Evolutionary conservation across 2,329 filamentous ascomycete species (phyloP), one percentile per base, ranked within the genome.

Genomic region (Neofusicoccum laricinum): DNA sequence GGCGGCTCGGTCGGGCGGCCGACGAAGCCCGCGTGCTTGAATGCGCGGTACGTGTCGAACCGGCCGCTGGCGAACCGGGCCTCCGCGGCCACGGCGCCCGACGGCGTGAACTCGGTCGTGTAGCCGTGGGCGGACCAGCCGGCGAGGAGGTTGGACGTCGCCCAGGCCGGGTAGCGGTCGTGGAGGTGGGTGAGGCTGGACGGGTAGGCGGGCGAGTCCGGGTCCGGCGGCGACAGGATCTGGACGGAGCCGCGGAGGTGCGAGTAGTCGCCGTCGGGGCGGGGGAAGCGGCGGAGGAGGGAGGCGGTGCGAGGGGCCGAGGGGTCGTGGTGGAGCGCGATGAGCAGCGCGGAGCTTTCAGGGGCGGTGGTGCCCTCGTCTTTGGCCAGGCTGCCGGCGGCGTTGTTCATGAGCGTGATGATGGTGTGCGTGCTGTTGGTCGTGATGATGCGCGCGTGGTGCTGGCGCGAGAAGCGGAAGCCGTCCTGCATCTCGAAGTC

Each of bases 391-490:
- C 78, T 80, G 63, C 84, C 79, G 4, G 79, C 81, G 17, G 78
- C 79, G 71, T 87, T 86, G 68, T 85, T 82, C 66, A 81, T 86
- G 53, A 87, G 76, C 5, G 81, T 82, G 64, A 86, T 77, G 10
- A 81, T 70, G 10, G 84, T 84, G 61, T 83, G 78, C 1, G 80
- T 77, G 4, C 71, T 72, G 53, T 81, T 77, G 61, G 81, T 77
- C 10, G 75, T 75, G 19, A 83, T 21, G 32, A 65, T 55, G 30
- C 64, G 55, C 25, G 25, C 64, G 38, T 65, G 57, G 19, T 65
- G 64, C 30, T 65, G 64, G 3, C 55, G 46, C 4, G 64, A 61
- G 41, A 65, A 65, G 30, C 2, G 4, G 32, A 57, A 32, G 4
- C 5, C 36, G 36, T 63, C 48, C 6, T 25, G 15, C 55, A 46